phyloP scores from a whole-genome alignment of 495 filamentous ascomycete genomes.

The Podospora fimiseda region DNA sequence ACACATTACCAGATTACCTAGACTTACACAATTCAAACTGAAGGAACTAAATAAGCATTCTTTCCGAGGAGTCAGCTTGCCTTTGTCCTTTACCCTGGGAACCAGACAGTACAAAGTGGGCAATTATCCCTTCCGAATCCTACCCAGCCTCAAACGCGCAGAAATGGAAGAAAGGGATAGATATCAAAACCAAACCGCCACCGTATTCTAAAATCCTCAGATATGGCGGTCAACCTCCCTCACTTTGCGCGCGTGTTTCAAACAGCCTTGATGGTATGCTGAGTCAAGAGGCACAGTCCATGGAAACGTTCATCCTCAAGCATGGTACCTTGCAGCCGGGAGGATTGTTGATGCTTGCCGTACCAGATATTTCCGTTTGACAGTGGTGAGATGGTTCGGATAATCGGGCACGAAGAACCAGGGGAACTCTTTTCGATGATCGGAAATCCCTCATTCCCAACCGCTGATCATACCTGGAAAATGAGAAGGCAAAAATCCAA shows the following conservation, averaged over 20 bases:
- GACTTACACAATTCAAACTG: no score
- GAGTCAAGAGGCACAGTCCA: no score
- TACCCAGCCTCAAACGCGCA: not conserved
- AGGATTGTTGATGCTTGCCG: not conserved
- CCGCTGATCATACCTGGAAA: no score
- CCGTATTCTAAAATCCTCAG: not conserved
- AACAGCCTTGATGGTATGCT: not conserved
- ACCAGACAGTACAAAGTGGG: not conserved
- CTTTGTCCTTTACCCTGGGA: not conserved
- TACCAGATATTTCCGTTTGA: not conserved
- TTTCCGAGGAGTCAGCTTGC: no score
- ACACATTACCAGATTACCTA: no score
- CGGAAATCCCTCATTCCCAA: no score
- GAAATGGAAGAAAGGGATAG: not conserved
- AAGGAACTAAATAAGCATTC: no score
- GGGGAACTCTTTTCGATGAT: no score
- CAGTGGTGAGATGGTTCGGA: no score
- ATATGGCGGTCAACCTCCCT: not conserved
- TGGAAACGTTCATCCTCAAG: no score
- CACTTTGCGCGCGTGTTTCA: not conserved
- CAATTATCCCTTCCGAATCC: not conserved
- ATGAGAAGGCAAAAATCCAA: conserved; percentile 1
- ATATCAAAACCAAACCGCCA: not conserved
- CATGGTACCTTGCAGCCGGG: not conserved
- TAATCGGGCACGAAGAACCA: no score